These are phyloP conservation scores for Fusarium sp. DNA, from an alignment of 2,329 filamentous ascomycete genomes.

Conservation along the genomic window DNA sequence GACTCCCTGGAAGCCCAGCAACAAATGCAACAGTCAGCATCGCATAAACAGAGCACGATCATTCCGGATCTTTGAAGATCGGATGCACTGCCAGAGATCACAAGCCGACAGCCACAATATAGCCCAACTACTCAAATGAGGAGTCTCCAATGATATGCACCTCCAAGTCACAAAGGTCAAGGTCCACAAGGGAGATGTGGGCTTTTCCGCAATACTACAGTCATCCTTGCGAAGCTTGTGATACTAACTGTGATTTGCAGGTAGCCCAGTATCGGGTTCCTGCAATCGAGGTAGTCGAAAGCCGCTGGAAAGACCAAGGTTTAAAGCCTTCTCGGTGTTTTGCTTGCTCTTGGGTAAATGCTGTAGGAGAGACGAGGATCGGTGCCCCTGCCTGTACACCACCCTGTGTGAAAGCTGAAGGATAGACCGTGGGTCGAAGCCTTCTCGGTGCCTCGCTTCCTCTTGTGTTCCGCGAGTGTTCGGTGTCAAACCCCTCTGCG, in stretches of 20 bases:
- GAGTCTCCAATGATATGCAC: accelerated
- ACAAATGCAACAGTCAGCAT: not conserved
- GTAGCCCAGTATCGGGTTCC: not conserved
- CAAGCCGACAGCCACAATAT: not conserved
- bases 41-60: not conserved
- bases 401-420: accelerated
- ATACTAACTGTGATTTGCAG: constrained; percentile 33
- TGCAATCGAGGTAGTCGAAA: constrained; percentile 5
- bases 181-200: not conserved
- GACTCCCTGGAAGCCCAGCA: accelerated
- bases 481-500: accelerated
- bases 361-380: accelerated
- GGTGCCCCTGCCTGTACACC: too few relatives aligned
- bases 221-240: constrained; percentile 19
- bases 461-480: not conserved
- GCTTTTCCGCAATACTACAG: not conserved
- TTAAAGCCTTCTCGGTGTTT: constrained; percentile 42
- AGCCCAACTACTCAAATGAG: not conserved
- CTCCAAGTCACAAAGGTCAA: not conserved
- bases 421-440: not conserved
- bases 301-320: constrained; percentile 39
- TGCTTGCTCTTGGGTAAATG: constrained; percentile 46
- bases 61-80: not conserved
- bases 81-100: not conserved
- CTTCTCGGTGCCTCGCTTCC: too few relatives aligned